Evolutionary conservation across 345 rosid species (phyloP), one percentile per base, ranked within the genome.

Genomic region (Linum lewisii): DNA sequence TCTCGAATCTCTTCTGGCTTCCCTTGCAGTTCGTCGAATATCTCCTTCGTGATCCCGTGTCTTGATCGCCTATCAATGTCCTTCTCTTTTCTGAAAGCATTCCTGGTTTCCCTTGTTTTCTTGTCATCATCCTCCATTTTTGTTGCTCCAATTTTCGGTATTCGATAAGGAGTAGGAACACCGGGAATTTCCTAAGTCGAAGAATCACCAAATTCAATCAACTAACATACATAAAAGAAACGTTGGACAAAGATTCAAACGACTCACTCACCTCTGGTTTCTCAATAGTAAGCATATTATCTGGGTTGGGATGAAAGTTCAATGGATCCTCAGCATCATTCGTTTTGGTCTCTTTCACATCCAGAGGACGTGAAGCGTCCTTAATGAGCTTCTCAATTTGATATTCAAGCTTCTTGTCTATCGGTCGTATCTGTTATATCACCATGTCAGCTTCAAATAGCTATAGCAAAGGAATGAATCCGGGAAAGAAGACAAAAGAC

Each of bases 371-470:
- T 16, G 53, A 78, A 60, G 68, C 50, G 21, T 69, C 77, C 61
- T 72, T 81, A 0, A 81, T 79, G 59, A 93, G 86, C 79, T 89
- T 93, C 75, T 87, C 85, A 57, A 89, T 77, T 77, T 89, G 95
- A 78, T 93, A 93, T 20, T 93, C 91, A 58, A 86, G 86, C 51
- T 85, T 93, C 58, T 87, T 89, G 77, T 89, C 99, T 42, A 93
- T 85, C 11, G 90, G 90, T 42, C 94, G 85, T 61, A 93, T 82
- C 95, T 93, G 81, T 69, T 37, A 11, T 62, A 24, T 37, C 62
- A 21, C 45, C 56, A 52, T 11, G 1, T 38, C 18, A 47, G 10
- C 2, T 54, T 20, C 38, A 24, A 20, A 54, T 19, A 21, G 60
- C n/a, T n/a, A n/a, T 24, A 58, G 25, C 34, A 29, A 64, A 0